Percentiles rank a stretch among this genome's conserved stretches.
Evolutionary conservation across 2,329 filamentous ascomycete genomes (phyloP).

Genomic region (Dactylellina haptotyla): DNA sequence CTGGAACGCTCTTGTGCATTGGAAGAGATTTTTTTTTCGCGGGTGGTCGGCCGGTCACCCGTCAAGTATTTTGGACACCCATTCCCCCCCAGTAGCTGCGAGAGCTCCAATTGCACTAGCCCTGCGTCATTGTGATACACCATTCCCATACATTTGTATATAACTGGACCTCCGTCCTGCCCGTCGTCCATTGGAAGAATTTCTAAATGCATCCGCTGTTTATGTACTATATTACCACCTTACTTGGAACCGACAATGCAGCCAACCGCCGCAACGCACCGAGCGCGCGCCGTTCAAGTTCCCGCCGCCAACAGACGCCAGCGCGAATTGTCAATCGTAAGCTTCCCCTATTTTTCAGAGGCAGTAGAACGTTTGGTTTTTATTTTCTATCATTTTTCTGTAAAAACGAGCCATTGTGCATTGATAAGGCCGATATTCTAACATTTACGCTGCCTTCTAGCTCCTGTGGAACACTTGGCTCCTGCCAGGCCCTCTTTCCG

Average conservation of each 20-base stretch:
- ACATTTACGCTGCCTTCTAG: too few relatives aligned
- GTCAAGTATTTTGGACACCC: slow-evolving; percentile 12
- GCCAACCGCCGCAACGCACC: slow-evolving; percentile 20
- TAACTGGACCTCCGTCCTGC: slow-evolving; percentile 1
- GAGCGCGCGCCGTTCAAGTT: slow-evolving; percentile 13
- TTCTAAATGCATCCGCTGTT: slow-evolving; percentile 34
- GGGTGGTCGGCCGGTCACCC: slow-evolving; percentile 43
- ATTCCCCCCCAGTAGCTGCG: neutral
- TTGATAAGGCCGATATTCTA: too few relatives aligned
- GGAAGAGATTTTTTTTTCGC: slow-evolving; percentile 23
- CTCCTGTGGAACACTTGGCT: slow-evolving; percentile 52
- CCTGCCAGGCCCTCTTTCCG: slow-evolving; percentile 36
- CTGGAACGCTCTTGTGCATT: slow-evolving; percentile 28
- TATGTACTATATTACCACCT: slow-evolving; percentile 10
- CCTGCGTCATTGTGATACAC: neutral
- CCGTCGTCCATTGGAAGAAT: slow-evolving; percentile 16
- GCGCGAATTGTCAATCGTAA: slow-evolving; percentile 50
- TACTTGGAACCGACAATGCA: slow-evolving; percentile 25
- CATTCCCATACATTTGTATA: slow-evolving; percentile 8
- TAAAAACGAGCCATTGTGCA: too few relatives aligned
- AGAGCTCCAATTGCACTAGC: neutral
- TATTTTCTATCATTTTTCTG: too few relatives aligned
- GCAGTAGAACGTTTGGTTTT: too few relatives aligned
- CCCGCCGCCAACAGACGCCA: neutral
- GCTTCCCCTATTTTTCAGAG: slow-evolving; percentile 1